Conservation (phyloP, 257 asterid species). For the Mentha longifolia region DNA sequence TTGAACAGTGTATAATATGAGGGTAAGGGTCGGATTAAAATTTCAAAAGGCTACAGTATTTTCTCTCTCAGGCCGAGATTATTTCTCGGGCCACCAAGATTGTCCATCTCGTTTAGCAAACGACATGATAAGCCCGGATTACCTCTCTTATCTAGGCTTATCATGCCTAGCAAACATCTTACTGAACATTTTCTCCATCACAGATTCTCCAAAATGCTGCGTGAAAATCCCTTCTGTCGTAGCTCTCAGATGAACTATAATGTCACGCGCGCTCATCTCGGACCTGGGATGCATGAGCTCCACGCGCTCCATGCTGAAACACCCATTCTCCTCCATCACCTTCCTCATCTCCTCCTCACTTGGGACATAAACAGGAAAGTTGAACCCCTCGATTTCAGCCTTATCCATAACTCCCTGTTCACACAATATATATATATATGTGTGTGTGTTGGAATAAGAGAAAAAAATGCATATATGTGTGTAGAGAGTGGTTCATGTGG, state of each 20-base stretch:
- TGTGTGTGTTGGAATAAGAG: too few species aligned
- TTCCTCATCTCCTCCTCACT: constrained; percentile 22
- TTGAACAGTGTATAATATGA: too few species aligned
- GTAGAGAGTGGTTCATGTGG: too few species aligned
- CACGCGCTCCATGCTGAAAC: constrained; percentile 34
- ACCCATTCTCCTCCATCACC: constrained; percentile 30
- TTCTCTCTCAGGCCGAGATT: too few species aligned
- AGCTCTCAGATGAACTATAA: constrained; percentile 26
- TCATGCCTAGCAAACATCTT: not conserved
- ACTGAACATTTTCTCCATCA: constrained; percentile 28
- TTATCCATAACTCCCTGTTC: constrained; percentile 35
- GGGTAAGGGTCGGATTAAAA: too few species aligned
- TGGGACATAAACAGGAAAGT: constrained; percentile 24
- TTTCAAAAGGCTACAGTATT: too few species aligned
- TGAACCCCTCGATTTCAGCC: constrained; percentile 38
- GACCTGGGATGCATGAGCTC: constrained; percentile 3
- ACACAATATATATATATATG: too few species aligned
- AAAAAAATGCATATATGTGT: too few species aligned
- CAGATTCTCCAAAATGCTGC: constrained; percentile 31
- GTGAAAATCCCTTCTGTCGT: constrained; percentile 25
- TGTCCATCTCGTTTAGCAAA: too few species aligned
- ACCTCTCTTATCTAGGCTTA: too few species aligned
- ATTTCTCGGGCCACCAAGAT: too few species aligned
- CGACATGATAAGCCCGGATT: too few species aligned
- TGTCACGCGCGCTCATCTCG: not conserved